Evolutionary conservation across 139 green algal genomes (phyloP).

Genomic region (Edaphochlamys debaryana): DNA sequence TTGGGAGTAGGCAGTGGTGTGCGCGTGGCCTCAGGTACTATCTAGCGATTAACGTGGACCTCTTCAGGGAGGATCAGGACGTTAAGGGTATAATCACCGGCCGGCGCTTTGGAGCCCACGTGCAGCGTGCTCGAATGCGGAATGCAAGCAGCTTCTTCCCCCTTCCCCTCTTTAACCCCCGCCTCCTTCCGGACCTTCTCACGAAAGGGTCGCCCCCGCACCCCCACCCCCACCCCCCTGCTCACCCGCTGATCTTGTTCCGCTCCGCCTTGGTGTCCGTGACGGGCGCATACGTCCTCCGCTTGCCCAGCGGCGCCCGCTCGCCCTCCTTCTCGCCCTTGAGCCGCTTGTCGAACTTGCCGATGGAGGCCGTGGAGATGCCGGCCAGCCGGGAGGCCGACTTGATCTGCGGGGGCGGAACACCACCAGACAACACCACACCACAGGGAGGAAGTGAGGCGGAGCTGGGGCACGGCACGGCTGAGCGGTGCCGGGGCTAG

Average conservation of each 20-base stretch:
- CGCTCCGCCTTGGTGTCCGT: constrained; percentile 62
- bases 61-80: too few species aligned
- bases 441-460: too few species aligned
- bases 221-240: not conserved
- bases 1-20: not conserved
- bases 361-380: constrained; percentile 92
- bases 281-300: constrained; percentile 65
- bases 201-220: not conserved
- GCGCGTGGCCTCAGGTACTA: too few species aligned
- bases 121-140: not conserved
- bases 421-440: not conserved
- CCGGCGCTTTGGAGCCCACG: too few species aligned
- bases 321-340: constrained; percentile 54
- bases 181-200: not conserved
- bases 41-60: too few species aligned
- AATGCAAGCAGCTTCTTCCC: too few species aligned
- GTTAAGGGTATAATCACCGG: too few species aligned
- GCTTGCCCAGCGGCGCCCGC: constrained; percentile 61
- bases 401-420: constrained; percentile 68
- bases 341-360: constrained; percentile 93
- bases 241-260: constrained; percentile 38
- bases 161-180: too few species aligned
- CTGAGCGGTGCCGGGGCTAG: too few species aligned
- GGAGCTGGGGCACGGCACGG: too few species aligned
- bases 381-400: constrained; percentile 73